These are phyloP conservation scores for Trichoderma parareesei DNA, from an alignment of 495 filamentous ascomycete genomes.

Conservation along the genomic window DNA sequence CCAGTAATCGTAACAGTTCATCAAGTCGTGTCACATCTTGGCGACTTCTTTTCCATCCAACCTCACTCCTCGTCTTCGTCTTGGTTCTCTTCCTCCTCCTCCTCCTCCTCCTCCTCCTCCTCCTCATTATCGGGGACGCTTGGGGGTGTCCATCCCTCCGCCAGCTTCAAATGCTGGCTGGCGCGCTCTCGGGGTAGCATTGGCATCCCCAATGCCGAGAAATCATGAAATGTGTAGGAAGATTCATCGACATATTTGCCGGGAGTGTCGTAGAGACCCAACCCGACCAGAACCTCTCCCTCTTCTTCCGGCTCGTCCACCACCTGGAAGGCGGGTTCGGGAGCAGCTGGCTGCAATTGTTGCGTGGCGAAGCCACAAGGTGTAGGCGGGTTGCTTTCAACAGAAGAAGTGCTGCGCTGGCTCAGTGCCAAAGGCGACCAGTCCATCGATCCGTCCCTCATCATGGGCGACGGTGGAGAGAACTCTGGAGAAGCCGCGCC, in stretches of 20 bases:
- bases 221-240: conserved; percentile 44
- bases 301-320: conserved; percentile 38
- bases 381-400: conserved; percentile 48
- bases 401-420: conserved; percentile 19
- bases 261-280: conserved; percentile 74
- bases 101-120: conserved; percentile 43
- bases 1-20: background rate
- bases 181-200: conserved; percentile 28
- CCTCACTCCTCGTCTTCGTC: conserved; percentile 44
- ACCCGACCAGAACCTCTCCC: conserved; percentile 68
- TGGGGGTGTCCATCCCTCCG: conserved; percentile 75
- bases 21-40: background rate
- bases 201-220: conserved; percentile 28
- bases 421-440: too few relatives aligned
- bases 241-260: conserved; percentile 36
- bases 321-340: conserved; percentile 37
- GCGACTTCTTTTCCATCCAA: conserved; percentile 14
- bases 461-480: too few relatives aligned
- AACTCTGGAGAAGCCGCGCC: too few relatives aligned
- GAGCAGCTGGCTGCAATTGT: conserved; percentile 26
- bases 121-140: conserved; percentile 47
- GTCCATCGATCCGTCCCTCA: too few relatives aligned
- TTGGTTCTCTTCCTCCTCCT: conserved; percentile 23
- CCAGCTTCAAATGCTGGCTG: conserved; percentile 72
- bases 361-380: conserved; percentile 47